These are phyloP conservation scores for Aspergillus proliferans DNA, from an alignment of 2,329 filamentous ascomycete species.

Conservation along the genomic window DNA sequence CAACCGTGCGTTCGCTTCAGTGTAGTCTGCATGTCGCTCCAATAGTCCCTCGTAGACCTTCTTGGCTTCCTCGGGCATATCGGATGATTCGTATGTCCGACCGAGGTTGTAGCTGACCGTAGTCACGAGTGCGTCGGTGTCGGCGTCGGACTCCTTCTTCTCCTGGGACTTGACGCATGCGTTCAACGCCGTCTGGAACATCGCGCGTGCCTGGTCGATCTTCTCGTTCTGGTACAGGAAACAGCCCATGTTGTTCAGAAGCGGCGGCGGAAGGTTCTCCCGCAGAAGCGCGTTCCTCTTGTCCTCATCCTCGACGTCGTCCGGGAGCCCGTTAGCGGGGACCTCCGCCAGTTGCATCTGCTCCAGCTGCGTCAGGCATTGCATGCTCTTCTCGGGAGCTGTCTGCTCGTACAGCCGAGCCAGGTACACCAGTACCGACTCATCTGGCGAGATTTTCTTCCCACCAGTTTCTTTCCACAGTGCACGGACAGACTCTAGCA, in stretches of 20 bases:
- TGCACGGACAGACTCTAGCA: conserved; percentile 76
- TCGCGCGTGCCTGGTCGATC: conserved; percentile 68
- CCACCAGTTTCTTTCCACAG: conserved; percentile 85
- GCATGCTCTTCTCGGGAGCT: conserved; percentile 80
- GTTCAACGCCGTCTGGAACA: conserved; percentile 87
- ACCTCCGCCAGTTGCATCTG: conserved; percentile 79
- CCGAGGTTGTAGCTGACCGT: conserved; percentile 97
- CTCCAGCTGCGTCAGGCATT: conserved; percentile 87
- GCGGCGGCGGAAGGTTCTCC: conserved; percentile 75
- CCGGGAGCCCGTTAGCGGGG: conserved; percentile 60
- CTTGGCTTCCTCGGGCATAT: conserved; percentile 73
- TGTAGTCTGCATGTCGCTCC: conserved; percentile 81
- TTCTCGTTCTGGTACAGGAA: conserved; percentile 89
- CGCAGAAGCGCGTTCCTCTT: conserved; percentile 56
- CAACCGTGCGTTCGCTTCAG: conserved; percentile 79
- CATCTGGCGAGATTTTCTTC: conserved; percentile 72
- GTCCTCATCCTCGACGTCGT: conserved; percentile 55
- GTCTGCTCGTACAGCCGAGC: conserved; percentile 84
- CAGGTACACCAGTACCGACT: conserved; percentile 83
- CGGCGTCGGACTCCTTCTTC: conserved; percentile 65
- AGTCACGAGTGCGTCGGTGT: conserved; percentile 86
- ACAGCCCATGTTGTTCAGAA: conserved; percentile 95
- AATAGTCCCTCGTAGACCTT: conserved; percentile 83
- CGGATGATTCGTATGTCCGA: conserved; percentile 82
- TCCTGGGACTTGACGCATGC: conserved; percentile 69